Conservation (phyloP, 140 eudicot genomes). For the Stevia rebaudiana region DNA sequence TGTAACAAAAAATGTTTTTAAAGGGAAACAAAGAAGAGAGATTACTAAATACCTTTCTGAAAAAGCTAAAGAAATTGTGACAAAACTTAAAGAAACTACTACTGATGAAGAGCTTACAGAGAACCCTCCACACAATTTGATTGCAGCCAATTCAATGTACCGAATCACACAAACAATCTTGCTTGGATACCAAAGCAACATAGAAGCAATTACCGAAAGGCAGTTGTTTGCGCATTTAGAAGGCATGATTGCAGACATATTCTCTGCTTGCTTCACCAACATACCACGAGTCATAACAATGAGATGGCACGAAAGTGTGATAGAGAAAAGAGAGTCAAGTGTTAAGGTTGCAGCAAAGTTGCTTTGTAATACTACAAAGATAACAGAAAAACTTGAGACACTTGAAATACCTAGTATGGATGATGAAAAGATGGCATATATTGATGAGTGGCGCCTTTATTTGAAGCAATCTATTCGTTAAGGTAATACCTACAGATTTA, state of each 20-base stretch:
- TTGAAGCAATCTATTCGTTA: background rate
- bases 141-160: constrained; percentile 31
- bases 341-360: constrained; percentile 23
- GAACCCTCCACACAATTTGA: constrained; percentile 1
- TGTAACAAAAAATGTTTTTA: constrained; percentile 5
- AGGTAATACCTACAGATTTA: no score
- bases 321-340: constrained; percentile 19
- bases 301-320: constrained; percentile 11
- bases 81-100: background rate
- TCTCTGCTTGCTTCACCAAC: constrained; percentile 30
- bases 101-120: background rate
- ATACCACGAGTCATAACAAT: constrained; percentile 19
- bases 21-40: constrained; percentile 20
- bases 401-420: constrained; percentile 12
- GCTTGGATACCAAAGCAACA: constrained; percentile 4
- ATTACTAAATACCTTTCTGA: constrained; percentile 12
- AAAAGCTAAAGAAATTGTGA: constrained; percentile 9
- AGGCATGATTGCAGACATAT: constrained; percentile 16
- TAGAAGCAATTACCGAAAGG: background rate
- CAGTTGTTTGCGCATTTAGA: background rate
- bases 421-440: constrained; percentile 4
- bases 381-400: background rate
- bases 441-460: constrained; percentile 26
- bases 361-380: constrained; percentile 15
- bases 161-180: constrained; percentile 17